Conservation (phyloP, 2,329 filamentous ascomycete genomes). For the Ophiostoma ips region DNA sequence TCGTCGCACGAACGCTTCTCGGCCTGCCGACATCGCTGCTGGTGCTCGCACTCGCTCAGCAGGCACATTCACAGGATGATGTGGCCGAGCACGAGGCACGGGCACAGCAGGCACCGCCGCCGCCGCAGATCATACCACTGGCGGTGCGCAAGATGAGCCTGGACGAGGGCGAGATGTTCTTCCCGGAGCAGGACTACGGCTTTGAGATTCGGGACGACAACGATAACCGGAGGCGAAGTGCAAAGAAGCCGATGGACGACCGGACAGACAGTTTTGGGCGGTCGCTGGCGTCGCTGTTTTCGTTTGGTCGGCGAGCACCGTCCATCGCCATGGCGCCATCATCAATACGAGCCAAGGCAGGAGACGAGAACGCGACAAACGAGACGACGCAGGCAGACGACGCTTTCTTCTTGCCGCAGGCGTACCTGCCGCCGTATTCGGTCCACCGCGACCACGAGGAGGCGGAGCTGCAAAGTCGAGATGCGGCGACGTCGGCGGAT, state of each 20-base stretch:
- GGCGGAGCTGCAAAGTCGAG: no score
- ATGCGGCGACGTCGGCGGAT: not conserved
- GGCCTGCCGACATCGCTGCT: slow-evolving; percentile 27
- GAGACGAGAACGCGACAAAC: slow-evolving; percentile 15
- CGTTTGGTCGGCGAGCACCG: slow-evolving; percentile 5
- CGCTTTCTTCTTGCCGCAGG: slow-evolving; percentile 4
- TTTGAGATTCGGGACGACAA: slow-evolving; percentile 10
- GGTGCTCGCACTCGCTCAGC: slow-evolving; percentile 27
- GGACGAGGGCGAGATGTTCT: slow-evolving; percentile 61
- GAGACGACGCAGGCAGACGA: no score
- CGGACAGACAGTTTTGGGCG: slow-evolving; percentile 3
- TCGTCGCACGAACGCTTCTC: not conserved
- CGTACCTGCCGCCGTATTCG: slow-evolving; percentile 37
- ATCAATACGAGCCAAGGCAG: not conserved
- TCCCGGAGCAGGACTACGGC: slow-evolving; percentile 50
- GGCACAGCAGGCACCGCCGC: slow-evolving; percentile 1
- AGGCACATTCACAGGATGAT: slow-evolving; percentile 15
- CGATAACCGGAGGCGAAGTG: not conserved
- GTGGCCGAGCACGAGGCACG: slow-evolving; percentile 19
- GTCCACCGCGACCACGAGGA: slow-evolving; percentile 24
- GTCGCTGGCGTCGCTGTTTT: slow-evolving; percentile 7
- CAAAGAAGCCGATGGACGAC: not conserved
- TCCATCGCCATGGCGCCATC: not conserved
- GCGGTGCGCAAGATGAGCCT: slow-evolving; percentile 59
- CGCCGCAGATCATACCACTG: slow-evolving; percentile 28